Base-by-base conservation (phyloP, 305 asterid genomes). In the Lippia alba region DNA sequence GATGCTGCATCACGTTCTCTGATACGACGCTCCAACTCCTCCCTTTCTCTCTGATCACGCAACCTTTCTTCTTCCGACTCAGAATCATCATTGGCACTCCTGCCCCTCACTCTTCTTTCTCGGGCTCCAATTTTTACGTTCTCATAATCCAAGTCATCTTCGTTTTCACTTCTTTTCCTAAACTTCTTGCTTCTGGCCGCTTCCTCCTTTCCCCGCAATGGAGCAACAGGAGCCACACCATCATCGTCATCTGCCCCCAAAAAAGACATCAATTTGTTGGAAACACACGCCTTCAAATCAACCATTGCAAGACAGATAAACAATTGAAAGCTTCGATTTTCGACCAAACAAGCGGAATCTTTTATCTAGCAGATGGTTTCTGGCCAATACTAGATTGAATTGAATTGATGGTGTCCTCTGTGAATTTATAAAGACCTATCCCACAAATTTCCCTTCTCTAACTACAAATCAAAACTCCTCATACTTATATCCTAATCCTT, bases 21-120 rank as follows among this genome's bases (percentile, higher is more conserved):
- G 33, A 94, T 61, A 77, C 86, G 91, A 18, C 30, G 82, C 82
- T 91, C 97, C 79, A 94, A 83, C 79, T 91, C 94, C 82, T 94
- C 97, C 75, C 78, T 84, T 79, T 89, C 99, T 73, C 81, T 87
- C 86, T 89, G 96, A 73, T 94, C 99, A 54, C 90, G 95, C 70
- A 86, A 65, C 78, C 87, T 84, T 80, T 93, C 97, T 82, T 93
- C 98, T 75, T 93, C 97, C 7, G 98, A 93, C 94, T 91, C 97
- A 12, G 92, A 88, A 54, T 81, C 86, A 15, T 83, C 89, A 41
- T 69, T 78, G 56, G 87, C 78, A 55, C 81, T 80, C 45, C 91
- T 86, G 65, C 89, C 84, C 81, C 72, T 79, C 20, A 83, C 95
- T 72, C 85, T 87, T 70, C 95, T 91, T 79, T 78, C 87, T 66